Conservation (phyloP, 2,329 filamentous ascomycete species). For the Camillea tinctor region DNA sequence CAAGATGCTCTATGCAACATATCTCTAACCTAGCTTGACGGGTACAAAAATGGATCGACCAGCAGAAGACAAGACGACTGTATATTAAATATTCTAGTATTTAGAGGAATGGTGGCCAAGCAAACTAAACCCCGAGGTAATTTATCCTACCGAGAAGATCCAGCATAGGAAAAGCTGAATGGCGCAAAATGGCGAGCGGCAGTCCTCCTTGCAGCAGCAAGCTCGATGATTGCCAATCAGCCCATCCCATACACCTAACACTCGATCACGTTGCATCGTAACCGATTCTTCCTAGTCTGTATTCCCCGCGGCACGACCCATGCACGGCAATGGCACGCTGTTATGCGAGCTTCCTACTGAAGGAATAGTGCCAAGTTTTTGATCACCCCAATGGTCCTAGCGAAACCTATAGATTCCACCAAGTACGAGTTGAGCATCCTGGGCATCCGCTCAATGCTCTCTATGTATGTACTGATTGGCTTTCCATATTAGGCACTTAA, state of each 20-base stretch:
- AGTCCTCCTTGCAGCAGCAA: conserved; percentile 3
- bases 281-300: conserved; percentile 3
- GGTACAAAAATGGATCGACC: conserved; percentile 3
- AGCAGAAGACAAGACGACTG: neutral
- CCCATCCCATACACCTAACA: too few relatives aligned
- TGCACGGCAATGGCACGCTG: conserved; percentile 15
- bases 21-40: conserved; percentile 6
- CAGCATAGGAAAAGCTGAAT: neutral
- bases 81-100: neutral
- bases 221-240: conserved; percentile 7
- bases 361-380: conserved; percentile 6
- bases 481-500: neutral
- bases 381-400: conserved; percentile 5
- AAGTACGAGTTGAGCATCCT: neutral
- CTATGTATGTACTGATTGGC: neutral
- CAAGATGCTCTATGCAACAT: neutral
- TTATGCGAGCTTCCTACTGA: conserved; percentile 17
- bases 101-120: conserved; percentile 3
- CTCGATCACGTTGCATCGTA: conserved; percentile 7
- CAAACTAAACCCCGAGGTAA: conserved; percentile 5
- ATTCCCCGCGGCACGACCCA: conserved; percentile 3
- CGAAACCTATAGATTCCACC: conserved; percentile 1
- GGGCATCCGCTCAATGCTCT: neutral
- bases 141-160: conserved; percentile 16
- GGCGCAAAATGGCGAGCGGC: neutral